A percentile compares a stretch with the other conserved stretches of the same genome.
Conservation (phyloP, 352 stramenopile species). For the Phytopythium oedochilum region DNA sequence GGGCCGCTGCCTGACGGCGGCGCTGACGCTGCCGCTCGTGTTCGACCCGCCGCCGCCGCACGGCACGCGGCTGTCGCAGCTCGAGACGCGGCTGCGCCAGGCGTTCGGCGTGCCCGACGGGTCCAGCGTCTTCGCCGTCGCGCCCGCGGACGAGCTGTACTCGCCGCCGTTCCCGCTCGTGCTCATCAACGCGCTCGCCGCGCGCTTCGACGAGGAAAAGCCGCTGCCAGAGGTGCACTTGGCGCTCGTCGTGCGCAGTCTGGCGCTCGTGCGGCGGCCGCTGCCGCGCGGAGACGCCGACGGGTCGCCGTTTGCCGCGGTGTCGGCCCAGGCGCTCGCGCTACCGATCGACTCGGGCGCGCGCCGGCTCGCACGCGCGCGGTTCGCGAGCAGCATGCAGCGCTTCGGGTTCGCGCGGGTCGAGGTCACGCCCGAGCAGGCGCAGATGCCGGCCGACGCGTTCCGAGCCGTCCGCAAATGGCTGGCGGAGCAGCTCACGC, state of each 20-base stretch:
- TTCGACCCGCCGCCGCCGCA: conserved; percentile 30
- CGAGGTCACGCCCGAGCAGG: conserved; percentile 57
- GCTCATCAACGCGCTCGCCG: conserved; percentile 74
- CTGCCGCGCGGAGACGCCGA: conserved; percentile 37
- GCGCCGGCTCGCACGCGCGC: conserved; percentile 40
- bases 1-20: conserved; percentile 28
- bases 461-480: conserved; percentile 62
- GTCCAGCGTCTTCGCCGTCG: conserved; percentile 70
- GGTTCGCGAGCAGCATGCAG: conserved; percentile 73
- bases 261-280: conserved; percentile 47
- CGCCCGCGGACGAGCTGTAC: conserved; percentile 74
- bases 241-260: conserved; percentile 56
- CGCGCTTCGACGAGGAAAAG: conserved; percentile 23
- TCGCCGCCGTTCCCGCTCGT: conserved; percentile 71
- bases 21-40: conserved; percentile 62
- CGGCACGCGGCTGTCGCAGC: conserved; percentile 61
- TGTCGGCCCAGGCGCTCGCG: conserved; percentile 36
- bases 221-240: conserved; percentile 55
- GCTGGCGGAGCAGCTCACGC: conserved; percentile 43
- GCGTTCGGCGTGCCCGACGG: conserved; percentile 47
- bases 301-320: conserved; percentile 67
- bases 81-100: conserved; percentile 68
- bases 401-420: conserved; percentile 68
- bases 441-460: conserved; percentile 41
- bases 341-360: conserved; percentile 30